Base-by-base conservation (phyloP, 148 eudicot species). In the Amaranthus palmeri region DNA sequence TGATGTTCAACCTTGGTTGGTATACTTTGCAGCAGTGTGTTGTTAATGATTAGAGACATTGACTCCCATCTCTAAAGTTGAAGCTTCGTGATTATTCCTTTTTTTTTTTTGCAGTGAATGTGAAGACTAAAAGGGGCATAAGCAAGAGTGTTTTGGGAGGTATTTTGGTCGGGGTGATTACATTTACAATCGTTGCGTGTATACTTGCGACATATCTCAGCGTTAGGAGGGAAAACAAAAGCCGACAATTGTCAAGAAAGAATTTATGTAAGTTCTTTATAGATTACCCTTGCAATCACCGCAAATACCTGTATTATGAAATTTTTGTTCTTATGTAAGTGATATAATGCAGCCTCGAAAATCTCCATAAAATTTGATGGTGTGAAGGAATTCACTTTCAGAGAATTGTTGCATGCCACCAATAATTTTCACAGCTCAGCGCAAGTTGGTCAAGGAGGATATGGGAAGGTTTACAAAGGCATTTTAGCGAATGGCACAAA, bases 361-460 rank as follows among this genome's bases (percentile, higher is more conserved):
- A 80, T 80, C 56, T 77, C 89, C 13, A 84, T 90, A 61, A 88
- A 80, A 70, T 83, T 91, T 47, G 98, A 93, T 48, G 96, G 92
- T 14, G 88, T 91, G 78, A 93, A 79, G 78, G 87, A 85, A 59
- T 91, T 90, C 80, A 81, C 83, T 48, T 91, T 82, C 68, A 81
- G 83, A 74, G 95, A 91, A 78, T 66, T 90, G 88, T 77, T 85
- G 75, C 76, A 59, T 53, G 96, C 91, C 65, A 93, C 98, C 55
- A 54, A 74, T 54, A 76, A 75, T 72, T 93, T 93, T 67, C 72
- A 73, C 74, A 62, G 58, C 63, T 79, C 88, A 52, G 69, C 83
- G 78, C 86, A 87, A 81, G 86, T 93, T 67, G 98, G 98, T 11
- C 83, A 79, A 81, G 98, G 98, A 83, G 98, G 98, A 75, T 93